Percentiles rank a stretch among this genome's conserved stretches.
Conservation (phyloP, 768 basidiomycete genomes). For the Lactarius quietus region DNA sequence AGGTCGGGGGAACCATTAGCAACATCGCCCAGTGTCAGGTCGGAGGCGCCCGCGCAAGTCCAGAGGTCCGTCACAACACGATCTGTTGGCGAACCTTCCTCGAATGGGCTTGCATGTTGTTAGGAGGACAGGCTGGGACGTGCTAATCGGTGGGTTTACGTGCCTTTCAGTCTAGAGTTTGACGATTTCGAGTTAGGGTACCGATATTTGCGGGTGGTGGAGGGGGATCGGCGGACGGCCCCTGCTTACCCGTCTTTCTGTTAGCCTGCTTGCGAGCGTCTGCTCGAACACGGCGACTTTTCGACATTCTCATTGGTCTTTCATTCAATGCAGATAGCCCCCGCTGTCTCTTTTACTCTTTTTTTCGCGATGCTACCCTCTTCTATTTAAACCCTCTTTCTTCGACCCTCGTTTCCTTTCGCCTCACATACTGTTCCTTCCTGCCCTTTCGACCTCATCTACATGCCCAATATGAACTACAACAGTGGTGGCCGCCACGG, state of each 20-base stretch:
- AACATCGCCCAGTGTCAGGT: not conserved
- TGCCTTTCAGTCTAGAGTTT: not conserved
- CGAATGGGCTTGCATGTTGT: not conserved
- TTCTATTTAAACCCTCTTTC: conserved; percentile 6
- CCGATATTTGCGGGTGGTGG: not conserved
- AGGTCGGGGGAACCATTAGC: not conserved
- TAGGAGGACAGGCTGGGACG: not conserved
- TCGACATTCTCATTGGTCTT: conserved; percentile 1
- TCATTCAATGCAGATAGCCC: not conserved
- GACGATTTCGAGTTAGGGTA: not conserved
- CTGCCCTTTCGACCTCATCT: not conserved
- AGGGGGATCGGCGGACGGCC: not conserved
- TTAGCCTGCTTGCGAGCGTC: not conserved
- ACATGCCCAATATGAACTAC: not conserved
- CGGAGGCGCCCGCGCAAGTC: not conserved
- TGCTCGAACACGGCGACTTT: conserved; percentile 14
- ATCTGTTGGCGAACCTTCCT: not conserved
- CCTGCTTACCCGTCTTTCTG: not conserved
- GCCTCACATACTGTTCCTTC: not conserved
- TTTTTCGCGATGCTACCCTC: conserved; percentile 1
- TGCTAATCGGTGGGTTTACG: not conserved
- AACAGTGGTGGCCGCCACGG: not conserved
- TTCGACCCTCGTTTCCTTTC: not conserved
- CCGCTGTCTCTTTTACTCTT: not conserved
- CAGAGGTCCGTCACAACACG: not conserved